phyloP scores from a whole-genome alignment of 106 monocot genomes.

The Hemerocallis citrina region DNA sequence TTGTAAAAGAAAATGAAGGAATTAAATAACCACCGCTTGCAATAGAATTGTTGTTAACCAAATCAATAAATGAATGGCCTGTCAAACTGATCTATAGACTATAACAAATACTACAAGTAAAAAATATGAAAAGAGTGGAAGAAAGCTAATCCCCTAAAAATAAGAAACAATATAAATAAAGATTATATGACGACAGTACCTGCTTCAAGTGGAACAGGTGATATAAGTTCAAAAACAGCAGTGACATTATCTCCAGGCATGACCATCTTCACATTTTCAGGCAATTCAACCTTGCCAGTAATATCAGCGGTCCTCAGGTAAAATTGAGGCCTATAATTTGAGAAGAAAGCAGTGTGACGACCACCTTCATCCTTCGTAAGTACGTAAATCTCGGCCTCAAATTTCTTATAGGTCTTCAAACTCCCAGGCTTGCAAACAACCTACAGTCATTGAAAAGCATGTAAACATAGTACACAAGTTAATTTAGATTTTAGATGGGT shows the following conservation, averaged over 20 bases:
- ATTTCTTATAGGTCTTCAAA: slow-evolving; percentile 76
- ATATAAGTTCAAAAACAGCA: slow-evolving; percentile 83
- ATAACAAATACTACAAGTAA: too few species aligned
- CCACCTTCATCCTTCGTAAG: slow-evolving; percentile 96
- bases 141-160: too few species aligned
- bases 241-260: slow-evolving; percentile 98
- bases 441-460: slow-evolving; percentile 10
- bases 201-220: slow-evolving; percentile 86
- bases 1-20: background rate
- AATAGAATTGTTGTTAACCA: too few species aligned
- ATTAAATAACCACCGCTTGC: too few species aligned
- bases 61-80: too few species aligned
- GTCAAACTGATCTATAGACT: too few species aligned
- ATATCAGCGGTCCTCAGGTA: slow-evolving; percentile 92
- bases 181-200: slow-evolving; percentile 35
- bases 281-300: slow-evolving; percentile 89
- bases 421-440: slow-evolving; percentile 84
- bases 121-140: too few species aligned
- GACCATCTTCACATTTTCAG: slow-evolving; percentile 88
- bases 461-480: background rate
- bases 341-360: slow-evolving; percentile 89
- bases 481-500: too few species aligned
- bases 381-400: slow-evolving; percentile 94
- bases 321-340: slow-evolving; percentile 91
- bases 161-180: too few species aligned